Conservation (phyloP, 2,329 filamentous ascomycete species). For the Beauveria rudraprayagi region DNA sequence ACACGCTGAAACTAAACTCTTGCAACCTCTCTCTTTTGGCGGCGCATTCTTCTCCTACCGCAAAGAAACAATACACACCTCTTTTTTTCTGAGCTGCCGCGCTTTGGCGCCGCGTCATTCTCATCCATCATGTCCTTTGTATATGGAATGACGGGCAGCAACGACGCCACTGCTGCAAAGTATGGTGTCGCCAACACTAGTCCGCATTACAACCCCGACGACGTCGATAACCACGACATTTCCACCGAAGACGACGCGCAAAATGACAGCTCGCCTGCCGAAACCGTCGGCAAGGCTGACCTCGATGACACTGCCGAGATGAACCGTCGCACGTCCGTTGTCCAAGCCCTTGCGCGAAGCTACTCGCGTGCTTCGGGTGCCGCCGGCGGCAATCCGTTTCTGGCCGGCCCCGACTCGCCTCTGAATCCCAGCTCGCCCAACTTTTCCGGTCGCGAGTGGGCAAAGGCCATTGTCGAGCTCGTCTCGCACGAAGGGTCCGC, state of each 20-base stretch:
- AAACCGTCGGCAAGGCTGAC: slow-evolving; percentile 18
- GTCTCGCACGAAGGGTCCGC: slow-evolving; percentile 39
- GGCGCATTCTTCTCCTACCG: background rate
- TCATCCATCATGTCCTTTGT: slow-evolving; percentile 32
- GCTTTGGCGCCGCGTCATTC: background rate
- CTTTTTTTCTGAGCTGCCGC: background rate
- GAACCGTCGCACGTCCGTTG: slow-evolving; percentile 37
- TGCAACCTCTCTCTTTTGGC: background rate
- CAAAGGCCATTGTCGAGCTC: slow-evolving; percentile 43
- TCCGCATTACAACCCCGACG: slow-evolving; percentile 17
- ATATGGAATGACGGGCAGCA: slow-evolving; percentile 35
- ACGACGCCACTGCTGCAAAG: slow-evolving; percentile 39
- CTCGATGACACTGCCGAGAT: slow-evolving; percentile 34
- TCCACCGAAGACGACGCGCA: slow-evolving; percentile 22
- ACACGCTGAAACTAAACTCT: background rate
- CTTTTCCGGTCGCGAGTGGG: slow-evolving; percentile 47
- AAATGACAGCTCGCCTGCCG: slow-evolving; percentile 22
- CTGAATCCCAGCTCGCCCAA: slow-evolving; percentile 40
- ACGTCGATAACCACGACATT: slow-evolving; percentile 21
- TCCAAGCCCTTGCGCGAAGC: slow-evolving; percentile 42
- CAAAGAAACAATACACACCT: background rate
- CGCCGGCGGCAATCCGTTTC: slow-evolving; percentile 38
- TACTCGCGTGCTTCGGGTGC: slow-evolving; percentile 38
- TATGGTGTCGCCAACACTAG: slow-evolving; percentile 29
- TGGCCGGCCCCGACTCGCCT: slow-evolving; percentile 33